Evolutionary conservation across 2,329 filamentous ascomycete genomes (phyloP), one percentile per base, ranked within the genome.

Genomic region (Penicillium sp.): DNA sequence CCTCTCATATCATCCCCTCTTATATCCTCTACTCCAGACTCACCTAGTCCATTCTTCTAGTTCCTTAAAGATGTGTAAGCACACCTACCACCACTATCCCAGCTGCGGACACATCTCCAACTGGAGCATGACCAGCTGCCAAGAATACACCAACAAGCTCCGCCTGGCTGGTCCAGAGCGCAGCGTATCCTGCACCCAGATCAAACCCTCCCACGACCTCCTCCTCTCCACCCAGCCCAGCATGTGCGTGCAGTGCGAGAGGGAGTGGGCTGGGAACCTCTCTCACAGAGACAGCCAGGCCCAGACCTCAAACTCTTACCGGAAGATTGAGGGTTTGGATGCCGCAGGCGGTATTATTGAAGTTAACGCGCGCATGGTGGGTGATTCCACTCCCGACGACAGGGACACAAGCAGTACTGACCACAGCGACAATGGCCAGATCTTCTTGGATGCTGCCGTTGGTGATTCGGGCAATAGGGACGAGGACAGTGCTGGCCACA

Each of bases 31-130:
- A 13, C 12, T 24, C 29, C 9, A 39, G 40, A 8, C 26, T 2
- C 29, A 35, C 22, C 17, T 21, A 22, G 22, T 22, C 12, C 17
- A 41, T 29, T 9, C 1, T 3, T 34, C 15, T 7, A 10, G 10
- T 17, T 17, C 4, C 19, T 12, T 12, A 19, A 52, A 17, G n/a
- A 66, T 66, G 62, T 65, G 62, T 32, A 42, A 52, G 7, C 48
- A 60, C 31, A 61, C 48, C n/a, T 63, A 59, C 38, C 60, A 64
- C 40, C 62, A 63, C 48, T 62, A 61, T 39, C 48, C 54, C 10
- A 17, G 10, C 31, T 66, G 62, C 42, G 61, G 64, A 13, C 64
- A 66, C 38, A 64, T 66, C 32, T 50, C 58, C 40, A 55, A 53
- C 33, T 64, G 57, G 46, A 61, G 49, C 1, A 41, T 64, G n/a